Conservation (phyloP, 176 grass and related monocot species). For the Ananas comosus region DNA sequence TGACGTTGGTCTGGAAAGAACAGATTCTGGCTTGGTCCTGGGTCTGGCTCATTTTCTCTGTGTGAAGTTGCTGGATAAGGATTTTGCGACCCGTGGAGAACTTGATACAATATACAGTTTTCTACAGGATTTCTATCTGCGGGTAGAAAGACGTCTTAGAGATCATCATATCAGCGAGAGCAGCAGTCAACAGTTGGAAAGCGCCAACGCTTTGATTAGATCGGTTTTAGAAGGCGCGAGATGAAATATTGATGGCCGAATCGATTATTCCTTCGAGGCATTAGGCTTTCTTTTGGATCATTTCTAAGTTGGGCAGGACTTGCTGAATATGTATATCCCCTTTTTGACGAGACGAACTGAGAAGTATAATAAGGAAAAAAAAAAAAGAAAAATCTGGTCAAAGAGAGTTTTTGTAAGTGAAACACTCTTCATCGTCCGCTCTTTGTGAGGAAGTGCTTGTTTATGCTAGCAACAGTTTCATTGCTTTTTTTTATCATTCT, state of each 20-base stretch:
- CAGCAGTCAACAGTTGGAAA: slow-evolving; percentile 42
- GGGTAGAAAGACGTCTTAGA: slow-evolving; percentile 30
- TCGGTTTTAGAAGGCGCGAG: slow-evolving; percentile 43
- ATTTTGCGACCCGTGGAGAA: slow-evolving; percentile 14
- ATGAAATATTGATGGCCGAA: not conserved
- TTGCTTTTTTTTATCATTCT: no score
- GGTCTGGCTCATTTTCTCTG: slow-evolving; percentile 61
- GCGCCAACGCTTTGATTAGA: slow-evolving; percentile 41
- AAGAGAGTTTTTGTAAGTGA: no score
- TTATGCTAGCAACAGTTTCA: no score
- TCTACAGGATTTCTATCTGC: slow-evolving; percentile 35
- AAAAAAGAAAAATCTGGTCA: no score
- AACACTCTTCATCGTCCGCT: no score
- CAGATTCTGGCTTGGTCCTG: slow-evolving; percentile 33
- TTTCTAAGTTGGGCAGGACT: not conserved
- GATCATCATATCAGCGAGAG: slow-evolving; percentile 27
- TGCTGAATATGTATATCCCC: no score
- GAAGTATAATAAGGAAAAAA: no score
- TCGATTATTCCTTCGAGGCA: not conserved
- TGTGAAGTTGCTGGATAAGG: slow-evolving; percentile 41
- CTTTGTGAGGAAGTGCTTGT: no score
- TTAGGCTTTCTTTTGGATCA: not conserved
- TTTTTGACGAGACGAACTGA: no score
- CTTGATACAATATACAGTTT: slow-evolving; percentile 35
- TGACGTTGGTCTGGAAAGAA: slow-evolving; percentile 26